phyloP scores from a whole-genome alignment of 2,329 filamentous ascomycete species.

The Stagonosporopsis cucurbitacearum region DNA sequence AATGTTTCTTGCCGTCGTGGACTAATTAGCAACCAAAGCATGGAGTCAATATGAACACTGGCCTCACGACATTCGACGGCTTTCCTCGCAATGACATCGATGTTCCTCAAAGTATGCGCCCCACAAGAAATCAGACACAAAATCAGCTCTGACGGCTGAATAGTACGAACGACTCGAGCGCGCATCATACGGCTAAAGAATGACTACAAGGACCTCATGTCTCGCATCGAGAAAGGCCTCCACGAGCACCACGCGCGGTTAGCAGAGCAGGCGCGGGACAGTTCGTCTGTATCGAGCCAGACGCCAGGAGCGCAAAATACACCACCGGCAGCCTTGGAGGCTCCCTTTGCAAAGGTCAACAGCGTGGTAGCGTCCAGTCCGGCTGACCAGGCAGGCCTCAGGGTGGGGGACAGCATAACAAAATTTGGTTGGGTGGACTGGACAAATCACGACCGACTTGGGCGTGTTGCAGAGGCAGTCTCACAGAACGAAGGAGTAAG shows the following conservation, averaged over 20 bases:
- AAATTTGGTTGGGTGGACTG: slow-evolving; percentile 85
- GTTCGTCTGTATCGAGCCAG: slow-evolving; percentile 43
- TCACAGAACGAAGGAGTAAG: slow-evolving; percentile 88
- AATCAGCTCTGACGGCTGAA: slow-evolving; percentile 25
- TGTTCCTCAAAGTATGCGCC: slow-evolving; percentile 80
- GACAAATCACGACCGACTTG: slow-evolving; percentile 84
- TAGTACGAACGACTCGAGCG: slow-evolving; percentile 90
- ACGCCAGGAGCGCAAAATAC: slow-evolving; percentile 32
- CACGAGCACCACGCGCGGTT: slow-evolving; percentile 86
- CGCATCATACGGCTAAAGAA: slow-evolving; percentile 89
- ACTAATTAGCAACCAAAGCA: slow-evolving; percentile 65
- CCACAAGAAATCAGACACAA: not conserved
- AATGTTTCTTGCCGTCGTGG: not conserved
- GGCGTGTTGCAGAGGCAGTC: slow-evolving; percentile 86
- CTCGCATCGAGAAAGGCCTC: slow-evolving; percentile 79
- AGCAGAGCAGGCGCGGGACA: slow-evolving; percentile 51
- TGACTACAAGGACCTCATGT: slow-evolving; percentile 92
- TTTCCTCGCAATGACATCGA: slow-evolving; percentile 94
- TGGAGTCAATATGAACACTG: slow-evolving; percentile 89
- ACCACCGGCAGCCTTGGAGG: slow-evolving; percentile 54
- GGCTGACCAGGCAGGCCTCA: slow-evolving; percentile 81
- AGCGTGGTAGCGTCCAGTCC: slow-evolving; percentile 79
- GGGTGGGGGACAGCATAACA: slow-evolving; percentile 79
- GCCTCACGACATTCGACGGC: slow-evolving; percentile 84
- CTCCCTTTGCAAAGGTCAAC: slow-evolving; percentile 89